Conservation (phyloP, 768 basidiomycete species). For the Hygrocybe punicea region DNA sequence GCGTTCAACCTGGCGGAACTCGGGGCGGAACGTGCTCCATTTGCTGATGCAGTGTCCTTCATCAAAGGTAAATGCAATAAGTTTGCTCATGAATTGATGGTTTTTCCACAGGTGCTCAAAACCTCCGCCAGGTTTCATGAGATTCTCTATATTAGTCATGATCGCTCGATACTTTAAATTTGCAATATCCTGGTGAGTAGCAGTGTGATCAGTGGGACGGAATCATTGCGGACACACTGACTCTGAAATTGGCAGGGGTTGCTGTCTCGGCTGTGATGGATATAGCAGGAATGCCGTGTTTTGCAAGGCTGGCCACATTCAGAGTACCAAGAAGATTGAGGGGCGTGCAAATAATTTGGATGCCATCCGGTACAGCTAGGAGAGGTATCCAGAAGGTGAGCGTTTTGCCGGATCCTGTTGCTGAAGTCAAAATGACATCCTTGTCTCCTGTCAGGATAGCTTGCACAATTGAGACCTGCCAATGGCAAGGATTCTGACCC, state of each 20-base stretch:
- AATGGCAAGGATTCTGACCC: not conserved
- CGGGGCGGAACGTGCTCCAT: constrained; percentile 33
- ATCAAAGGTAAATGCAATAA: constrained; percentile 33
- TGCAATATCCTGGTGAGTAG: not conserved
- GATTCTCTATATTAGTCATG: not conserved
- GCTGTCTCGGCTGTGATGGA: constrained; percentile 19
- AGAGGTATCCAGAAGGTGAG: no score
- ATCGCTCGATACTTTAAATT: not conserved
- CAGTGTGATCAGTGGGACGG: not conserved
- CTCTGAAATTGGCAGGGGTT: constrained; percentile 14
- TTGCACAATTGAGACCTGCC: not conserved
- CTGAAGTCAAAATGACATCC: not conserved
- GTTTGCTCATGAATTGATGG: constrained; percentile 17
- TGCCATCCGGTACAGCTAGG: not conserved
- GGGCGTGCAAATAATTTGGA: not conserved
- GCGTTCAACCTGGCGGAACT: constrained; percentile 24
- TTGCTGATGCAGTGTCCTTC: constrained; percentile 36
- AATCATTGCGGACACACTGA: constrained; percentile 7
- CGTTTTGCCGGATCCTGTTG: no score
- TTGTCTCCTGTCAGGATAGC: not conserved
- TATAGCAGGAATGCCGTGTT: constrained; percentile 15
- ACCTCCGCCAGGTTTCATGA: not conserved
- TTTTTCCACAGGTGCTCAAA: not conserved
- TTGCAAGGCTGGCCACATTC: not conserved
- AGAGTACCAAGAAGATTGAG: not conserved